Evolutionary conservation across 371 early-diverging fungal species (phyloP).

Genomic region (Mucor plumbeus): DNA sequence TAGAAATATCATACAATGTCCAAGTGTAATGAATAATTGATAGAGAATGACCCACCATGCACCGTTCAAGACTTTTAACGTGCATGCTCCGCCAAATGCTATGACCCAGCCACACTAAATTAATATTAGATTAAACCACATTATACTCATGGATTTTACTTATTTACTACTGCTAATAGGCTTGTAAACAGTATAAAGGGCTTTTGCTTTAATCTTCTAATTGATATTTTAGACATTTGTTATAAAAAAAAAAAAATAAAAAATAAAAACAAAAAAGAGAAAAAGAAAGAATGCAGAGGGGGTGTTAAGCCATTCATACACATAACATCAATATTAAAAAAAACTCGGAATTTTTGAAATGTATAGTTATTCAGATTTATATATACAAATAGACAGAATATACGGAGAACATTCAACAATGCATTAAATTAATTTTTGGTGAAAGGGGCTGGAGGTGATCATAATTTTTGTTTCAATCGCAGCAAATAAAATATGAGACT

Average conservation of each 20-base stretch:
- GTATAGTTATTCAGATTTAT: not conserved
- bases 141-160: not conserved
- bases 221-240: constrained; percentile 11
- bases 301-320: not conserved
- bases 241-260: not conserved
- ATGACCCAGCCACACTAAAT: constrained; percentile 41
- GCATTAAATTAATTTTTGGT: not conserved
- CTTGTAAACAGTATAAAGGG: constrained; percentile 37
- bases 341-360: constrained; percentile 9
- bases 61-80: constrained; percentile 41
- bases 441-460: not conserved
- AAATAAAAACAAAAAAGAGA: not conserved
- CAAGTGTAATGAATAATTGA: constrained; percentile 34
- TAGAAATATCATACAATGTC: constrained; percentile 28
- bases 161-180: constrained; percentile 33
- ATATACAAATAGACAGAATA: not conserved
- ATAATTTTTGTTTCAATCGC: not conserved
- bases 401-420: not conserved
- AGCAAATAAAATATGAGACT: not conserved
- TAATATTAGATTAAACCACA: not conserved
- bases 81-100: constrained; percentile 44
- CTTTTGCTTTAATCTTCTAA: constrained; percentile 28
- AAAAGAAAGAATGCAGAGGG: constrained; percentile 1
- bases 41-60: constrained; percentile 56
- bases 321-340: constrained; percentile 1